Percentiles rank a stretch among this genome's conserved stretches.
phyloP scores from a whole-genome alignment of 768 basidiomycete species.

The Amanita rubescens region DNA sequence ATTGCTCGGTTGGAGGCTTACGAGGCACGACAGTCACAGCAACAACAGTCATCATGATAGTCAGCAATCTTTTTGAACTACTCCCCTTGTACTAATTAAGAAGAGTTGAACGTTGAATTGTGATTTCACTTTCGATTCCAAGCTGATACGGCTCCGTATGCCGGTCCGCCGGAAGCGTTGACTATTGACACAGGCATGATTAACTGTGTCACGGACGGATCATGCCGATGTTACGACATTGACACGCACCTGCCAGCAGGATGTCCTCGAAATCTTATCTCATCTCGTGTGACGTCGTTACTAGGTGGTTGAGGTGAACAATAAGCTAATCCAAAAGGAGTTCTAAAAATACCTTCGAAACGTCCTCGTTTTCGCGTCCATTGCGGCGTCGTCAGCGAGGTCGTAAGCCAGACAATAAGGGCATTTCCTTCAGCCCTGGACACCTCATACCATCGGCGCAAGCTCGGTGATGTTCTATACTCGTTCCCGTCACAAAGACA shows the following conservation, averaged over 20 bases:
- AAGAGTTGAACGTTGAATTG: neutral
- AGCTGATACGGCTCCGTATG: too few relatives aligned
- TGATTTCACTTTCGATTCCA: neutral
- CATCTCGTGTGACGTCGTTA: neutral
- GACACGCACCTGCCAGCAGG: too few relatives aligned
- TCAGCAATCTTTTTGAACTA: neutral
- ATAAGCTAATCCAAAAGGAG: neutral
- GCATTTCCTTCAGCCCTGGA: neutral
- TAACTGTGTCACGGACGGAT: too few relatives aligned
- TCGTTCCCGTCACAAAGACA: neutral
- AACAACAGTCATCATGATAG: neutral
- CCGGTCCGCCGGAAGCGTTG: too few relatives aligned
- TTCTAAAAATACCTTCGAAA: neutral
- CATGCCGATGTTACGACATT: too few relatives aligned
- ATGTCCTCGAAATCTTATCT: too few relatives aligned
- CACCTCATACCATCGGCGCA: neutral
- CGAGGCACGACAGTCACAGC: constrained; percentile 2
- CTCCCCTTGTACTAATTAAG: neutral
- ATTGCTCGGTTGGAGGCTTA: constrained; percentile 3
- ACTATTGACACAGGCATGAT: too few relatives aligned
- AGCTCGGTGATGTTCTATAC: neutral
- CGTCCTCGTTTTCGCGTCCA: neutral
- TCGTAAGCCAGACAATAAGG: neutral
- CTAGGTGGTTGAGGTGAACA: neutral
- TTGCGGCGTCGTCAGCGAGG: neutral